Evolutionary conservation across 2,329 filamentous ascomycete species (phyloP).

Genomic region (Penicillium oxalicum): DNA sequence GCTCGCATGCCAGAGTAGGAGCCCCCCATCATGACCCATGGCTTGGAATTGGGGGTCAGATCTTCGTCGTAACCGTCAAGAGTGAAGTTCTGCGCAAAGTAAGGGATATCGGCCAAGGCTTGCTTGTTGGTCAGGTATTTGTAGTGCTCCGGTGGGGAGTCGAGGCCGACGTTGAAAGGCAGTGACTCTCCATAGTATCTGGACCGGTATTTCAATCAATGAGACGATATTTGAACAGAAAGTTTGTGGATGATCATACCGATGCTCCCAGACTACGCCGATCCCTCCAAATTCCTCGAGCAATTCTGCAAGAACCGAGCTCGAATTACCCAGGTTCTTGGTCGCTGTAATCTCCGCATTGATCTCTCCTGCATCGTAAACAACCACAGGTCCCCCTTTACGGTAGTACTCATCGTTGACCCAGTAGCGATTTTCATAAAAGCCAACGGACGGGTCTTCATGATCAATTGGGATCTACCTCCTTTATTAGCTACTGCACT

Average conservation of each 20-base stretch:
- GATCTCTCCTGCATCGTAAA: conserved; percentile 46
- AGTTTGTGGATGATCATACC: conserved; percentile 22
- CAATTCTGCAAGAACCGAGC: conserved; percentile 28
- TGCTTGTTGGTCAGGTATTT: conserved; percentile 40
- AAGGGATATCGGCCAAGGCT: conserved; percentile 42
- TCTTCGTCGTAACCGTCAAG: conserved; percentile 28
- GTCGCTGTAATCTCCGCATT: conserved; percentile 38
- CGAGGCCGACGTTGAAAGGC: conserved; percentile 32
- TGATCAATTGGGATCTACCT: conserved; percentile 32
- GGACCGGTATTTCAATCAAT: not conserved
- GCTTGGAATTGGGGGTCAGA: conserved; percentile 36
- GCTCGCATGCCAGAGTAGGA: conserved; percentile 43
- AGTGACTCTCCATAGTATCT: conserved; percentile 41
- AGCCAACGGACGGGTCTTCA: conserved; percentile 35
- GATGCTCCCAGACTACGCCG: conserved; percentile 40
- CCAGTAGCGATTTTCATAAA: conserved; percentile 52
- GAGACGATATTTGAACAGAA: not conserved
- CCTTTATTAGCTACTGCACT: not conserved
- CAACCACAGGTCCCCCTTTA: conserved; percentile 50
- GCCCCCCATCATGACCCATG: conserved; percentile 45
- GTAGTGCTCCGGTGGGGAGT: conserved; percentile 37
- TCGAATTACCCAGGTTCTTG: conserved; percentile 25
- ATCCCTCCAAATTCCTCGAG: conserved; percentile 34
- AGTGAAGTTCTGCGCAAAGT: conserved; percentile 40
- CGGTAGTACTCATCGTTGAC: conserved; percentile 51